These are phyloP conservation scores for Polytrichum formosum DNA, from an alignment of 225 moss, liverwort and hornwort genomes.

Conservation along the genomic window DNA sequence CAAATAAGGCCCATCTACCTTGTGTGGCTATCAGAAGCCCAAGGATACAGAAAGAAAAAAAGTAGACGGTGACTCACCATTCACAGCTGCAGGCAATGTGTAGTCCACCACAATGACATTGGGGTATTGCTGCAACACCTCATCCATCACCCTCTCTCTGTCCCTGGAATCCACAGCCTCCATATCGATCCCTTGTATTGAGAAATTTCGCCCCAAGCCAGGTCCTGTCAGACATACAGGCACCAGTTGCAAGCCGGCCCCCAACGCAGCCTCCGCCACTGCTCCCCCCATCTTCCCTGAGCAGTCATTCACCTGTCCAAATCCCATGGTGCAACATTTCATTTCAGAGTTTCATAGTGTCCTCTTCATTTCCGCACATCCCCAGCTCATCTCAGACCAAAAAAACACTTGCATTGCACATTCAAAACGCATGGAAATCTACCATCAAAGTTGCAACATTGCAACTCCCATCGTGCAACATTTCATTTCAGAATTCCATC, in stretches of 20 bases:
- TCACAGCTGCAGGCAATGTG: constrained; percentile 81
- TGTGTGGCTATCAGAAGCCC: no score
- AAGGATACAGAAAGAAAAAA: neutral
- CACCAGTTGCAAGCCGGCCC: constrained; percentile 63
- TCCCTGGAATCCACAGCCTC: constrained; percentile 47
- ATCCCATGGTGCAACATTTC: no score
- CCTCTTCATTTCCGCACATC: no score
- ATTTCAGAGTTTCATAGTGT: no score
- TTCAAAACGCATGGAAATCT: no score
- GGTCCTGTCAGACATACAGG: constrained; percentile 53
- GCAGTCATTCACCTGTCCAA: constrained; percentile 67
- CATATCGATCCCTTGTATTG: constrained; percentile 40
- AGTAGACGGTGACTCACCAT: constrained; percentile 48
- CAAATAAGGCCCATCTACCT: no score
- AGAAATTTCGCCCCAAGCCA: constrained; percentile 23
- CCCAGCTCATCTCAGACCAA: no score
- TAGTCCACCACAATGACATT: constrained; percentile 75
- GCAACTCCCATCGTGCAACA: no score
- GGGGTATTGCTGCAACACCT: constrained; percentile 41
- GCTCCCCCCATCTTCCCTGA: constrained; percentile 90
- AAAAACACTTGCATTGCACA: no score
- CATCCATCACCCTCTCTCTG: constrained; percentile 53
- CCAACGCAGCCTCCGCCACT: constrained; percentile 71
- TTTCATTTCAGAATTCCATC: no score
- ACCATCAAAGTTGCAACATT: no score